A percentile compares a stretch with the other conserved stretches of the same genome.
phyloP scores from a whole-genome alignment of 1,284 basidiomycete genomes.

The Mycosarcoma mackinlayi region DNA sequence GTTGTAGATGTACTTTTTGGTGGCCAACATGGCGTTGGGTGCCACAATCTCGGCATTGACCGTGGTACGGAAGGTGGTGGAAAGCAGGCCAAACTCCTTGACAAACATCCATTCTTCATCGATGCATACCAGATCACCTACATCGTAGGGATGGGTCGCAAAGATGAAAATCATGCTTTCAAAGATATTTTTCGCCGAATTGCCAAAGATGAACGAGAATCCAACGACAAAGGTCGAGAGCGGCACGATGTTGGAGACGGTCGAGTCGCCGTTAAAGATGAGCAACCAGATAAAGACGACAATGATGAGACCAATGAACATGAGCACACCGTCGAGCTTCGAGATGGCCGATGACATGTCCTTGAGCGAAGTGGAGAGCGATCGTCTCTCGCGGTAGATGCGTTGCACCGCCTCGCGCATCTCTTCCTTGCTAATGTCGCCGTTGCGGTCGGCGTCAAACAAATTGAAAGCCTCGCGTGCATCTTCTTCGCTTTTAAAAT shows the following conservation, averaged over 20 bases:
- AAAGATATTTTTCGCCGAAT: constrained; percentile 83
- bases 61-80: constrained; percentile 81
- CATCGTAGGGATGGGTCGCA: constrained; percentile 71
- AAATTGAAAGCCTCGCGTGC: constrained; percentile 79
- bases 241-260: constrained; percentile 81
- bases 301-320: constrained; percentile 74
- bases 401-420: constrained; percentile 86
- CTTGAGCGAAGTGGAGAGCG: constrained; percentile 76
- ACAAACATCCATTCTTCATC: constrained; percentile 67
- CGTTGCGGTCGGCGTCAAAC: constrained; percentile 85
- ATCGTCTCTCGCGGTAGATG: constrained; percentile 82
- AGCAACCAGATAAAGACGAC: constrained; percentile 80
- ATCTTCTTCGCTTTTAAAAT: constrained; percentile 78
- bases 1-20: constrained; percentile 79
- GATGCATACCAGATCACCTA: constrained; percentile 67
- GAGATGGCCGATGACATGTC: constrained; percentile 63
- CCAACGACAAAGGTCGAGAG: constrained; percentile 78
- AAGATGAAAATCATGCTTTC: constrained; percentile 79
- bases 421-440: constrained; percentile 81
- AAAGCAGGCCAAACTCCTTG: constrained; percentile 78
- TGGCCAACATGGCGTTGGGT: constrained; percentile 80
- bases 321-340: constrained; percentile 70
- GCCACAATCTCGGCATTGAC: constrained; percentile 82
- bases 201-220: constrained; percentile 74
- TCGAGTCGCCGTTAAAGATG: constrained; percentile 79